These are phyloP conservation scores for Eutrema salsugineum DNA, from an alignment of 441 rosid genomes.

Conservation along the genomic window DNA sequence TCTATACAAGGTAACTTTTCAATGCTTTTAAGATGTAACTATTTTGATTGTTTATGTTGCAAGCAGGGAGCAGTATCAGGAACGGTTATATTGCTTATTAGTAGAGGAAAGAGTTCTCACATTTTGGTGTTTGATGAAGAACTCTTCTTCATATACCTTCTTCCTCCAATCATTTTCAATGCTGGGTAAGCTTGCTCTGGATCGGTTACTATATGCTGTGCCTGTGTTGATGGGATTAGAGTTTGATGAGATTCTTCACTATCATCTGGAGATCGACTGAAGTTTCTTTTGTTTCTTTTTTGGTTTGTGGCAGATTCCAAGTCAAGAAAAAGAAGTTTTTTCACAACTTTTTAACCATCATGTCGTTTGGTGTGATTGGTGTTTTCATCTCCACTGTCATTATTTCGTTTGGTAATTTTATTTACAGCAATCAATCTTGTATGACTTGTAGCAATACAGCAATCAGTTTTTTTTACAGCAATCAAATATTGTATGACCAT, in stretches of 20 bases:
- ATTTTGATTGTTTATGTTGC: neutral
- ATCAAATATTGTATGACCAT: neutral
- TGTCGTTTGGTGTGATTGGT: conserved; percentile 74
- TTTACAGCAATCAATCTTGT: neutral
- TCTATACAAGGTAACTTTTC: too few relatives aligned
- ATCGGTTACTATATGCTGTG: neutral
- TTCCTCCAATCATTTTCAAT: conserved; percentile 95
- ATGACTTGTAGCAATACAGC: too few relatives aligned
- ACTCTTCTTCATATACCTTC: conserved; percentile 88
- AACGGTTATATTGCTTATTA: conserved; percentile 48
- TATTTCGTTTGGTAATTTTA: conserved; percentile 55
- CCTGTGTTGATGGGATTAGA: neutral
- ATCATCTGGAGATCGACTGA: neutral
- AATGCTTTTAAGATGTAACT: neutral
- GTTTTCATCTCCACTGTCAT: conserved; percentile 68
- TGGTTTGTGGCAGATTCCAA: conserved; percentile 57
- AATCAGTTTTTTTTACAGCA: neutral
- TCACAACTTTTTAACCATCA: conserved; percentile 71
- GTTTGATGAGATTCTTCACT: neutral
- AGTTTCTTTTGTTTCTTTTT: neutral
- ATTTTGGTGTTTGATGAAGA: conserved; percentile 74
- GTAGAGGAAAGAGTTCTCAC: conserved; percentile 76
- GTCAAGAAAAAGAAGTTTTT: conserved; percentile 92
- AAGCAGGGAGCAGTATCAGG: conserved; percentile 69
- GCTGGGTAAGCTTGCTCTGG: conserved; percentile 61